These are phyloP conservation scores for Dimargaris xerosporica DNA, from an alignment of 192 early-diverging fungal genomes.

Conservation along the genomic window DNA sequence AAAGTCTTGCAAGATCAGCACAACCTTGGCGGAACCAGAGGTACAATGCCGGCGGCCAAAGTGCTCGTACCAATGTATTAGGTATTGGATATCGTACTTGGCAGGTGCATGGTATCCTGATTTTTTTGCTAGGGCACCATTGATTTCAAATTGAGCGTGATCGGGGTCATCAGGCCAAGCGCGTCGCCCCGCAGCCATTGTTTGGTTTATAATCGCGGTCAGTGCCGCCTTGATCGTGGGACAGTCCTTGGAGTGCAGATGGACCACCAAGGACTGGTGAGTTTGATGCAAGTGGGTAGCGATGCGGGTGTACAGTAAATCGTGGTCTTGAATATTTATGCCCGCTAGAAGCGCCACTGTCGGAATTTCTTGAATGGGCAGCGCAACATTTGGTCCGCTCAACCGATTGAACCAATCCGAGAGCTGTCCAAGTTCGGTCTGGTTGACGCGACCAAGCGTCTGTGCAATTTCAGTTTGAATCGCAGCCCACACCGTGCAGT, in stretches of 20 bases:
- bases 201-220: neutral
- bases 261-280: neutral
- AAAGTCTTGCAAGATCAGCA: slow-evolving; percentile 75
- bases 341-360: neutral
- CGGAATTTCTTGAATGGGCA: neutral
- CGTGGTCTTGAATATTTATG: slow-evolving; percentile 5
- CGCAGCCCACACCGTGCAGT: neutral
- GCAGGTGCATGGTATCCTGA: neutral
- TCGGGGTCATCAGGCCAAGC: neutral
- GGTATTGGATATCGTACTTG: slow-evolving; percentile 1
- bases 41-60: neutral
- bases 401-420: neutral
- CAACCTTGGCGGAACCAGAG: slow-evolving; percentile 15
- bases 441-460: neutral
- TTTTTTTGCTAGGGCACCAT: neutral
- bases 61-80: slow-evolving; percentile 1
- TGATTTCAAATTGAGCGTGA: neutral
- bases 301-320: slow-evolving; percentile 3
- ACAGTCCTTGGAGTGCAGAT: neutral
- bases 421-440: neutral
- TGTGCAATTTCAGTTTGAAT: neutral
- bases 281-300: neutral
- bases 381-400: neutral
- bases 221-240: neutral
- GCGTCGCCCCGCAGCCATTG: neutral